Percentiles rank a stretch among this genome's conserved stretches.
These are phyloP conservation scores for Komagataella mondaviorum DNA, from an alignment of 805 yeast genomes.

Conservation along the genomic window DNA sequence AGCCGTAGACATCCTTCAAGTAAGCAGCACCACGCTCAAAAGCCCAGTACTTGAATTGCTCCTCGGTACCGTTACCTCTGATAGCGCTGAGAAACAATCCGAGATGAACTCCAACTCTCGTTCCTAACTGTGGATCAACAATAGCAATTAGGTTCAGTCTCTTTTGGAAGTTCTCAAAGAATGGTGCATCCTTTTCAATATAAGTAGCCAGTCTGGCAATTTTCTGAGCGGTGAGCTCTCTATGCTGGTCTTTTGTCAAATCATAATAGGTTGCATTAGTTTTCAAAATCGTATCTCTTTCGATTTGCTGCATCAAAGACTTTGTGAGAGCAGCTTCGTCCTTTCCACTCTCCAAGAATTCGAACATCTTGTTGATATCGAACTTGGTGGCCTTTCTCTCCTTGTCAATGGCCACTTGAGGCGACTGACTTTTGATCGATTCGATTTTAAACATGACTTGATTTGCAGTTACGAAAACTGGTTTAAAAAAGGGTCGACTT, in stretches of 20 bases:
- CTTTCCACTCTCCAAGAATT: constrained; percentile 38
- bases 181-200: constrained; percentile 29
- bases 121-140: constrained; percentile 68
- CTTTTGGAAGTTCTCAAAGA: constrained; percentile 34
- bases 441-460: constrained; percentile 18
- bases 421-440: constrained; percentile 17
- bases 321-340: constrained; percentile 33
- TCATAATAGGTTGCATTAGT: constrained; percentile 46
- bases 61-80: constrained; percentile 78
- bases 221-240: constrained; percentile 46
- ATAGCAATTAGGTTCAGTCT: constrained; percentile 46
- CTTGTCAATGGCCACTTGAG: constrained; percentile 21
- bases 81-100: constrained; percentile 76
- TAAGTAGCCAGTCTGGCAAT: constrained; percentile 49
- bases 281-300: constrained; percentile 53
- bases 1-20: constrained; percentile 61
- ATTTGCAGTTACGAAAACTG: not conserved
- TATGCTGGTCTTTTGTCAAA: constrained; percentile 36
- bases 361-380: constrained; percentile 32
- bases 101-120: constrained; percentile 79
- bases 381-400: constrained; percentile 33
- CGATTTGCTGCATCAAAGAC: constrained; percentile 39
- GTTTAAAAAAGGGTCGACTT: not conserved
- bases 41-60: constrained; percentile 79
- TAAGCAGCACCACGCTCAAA: constrained; percentile 47